Evolutionary conservation across 2,329 filamentous ascomycete genomes (phyloP).

Genomic region (Paraphaeosphaeria sporulosa): DNA sequence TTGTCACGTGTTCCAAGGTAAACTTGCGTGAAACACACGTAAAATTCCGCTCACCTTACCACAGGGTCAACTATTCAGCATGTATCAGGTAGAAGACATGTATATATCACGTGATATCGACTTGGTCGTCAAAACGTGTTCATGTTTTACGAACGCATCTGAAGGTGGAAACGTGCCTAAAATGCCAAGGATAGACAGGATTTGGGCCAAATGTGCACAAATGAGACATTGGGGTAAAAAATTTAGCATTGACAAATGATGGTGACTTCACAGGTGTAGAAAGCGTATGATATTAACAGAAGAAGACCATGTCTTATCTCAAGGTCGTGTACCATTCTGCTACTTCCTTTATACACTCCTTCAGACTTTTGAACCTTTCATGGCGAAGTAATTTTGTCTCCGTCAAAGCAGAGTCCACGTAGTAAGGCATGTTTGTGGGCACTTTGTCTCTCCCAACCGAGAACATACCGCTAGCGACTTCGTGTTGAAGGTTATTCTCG

Average conservation of each 20-base stretch:
- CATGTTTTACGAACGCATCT: too few relatives aligned
- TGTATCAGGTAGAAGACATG: too few relatives aligned
- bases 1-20: too few relatives aligned
- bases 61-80: too few relatives aligned
- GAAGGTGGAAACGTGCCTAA: too few relatives aligned
- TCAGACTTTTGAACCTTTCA: constrained; percentile 26
- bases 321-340: constrained; percentile 38
- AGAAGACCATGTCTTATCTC: not conserved
- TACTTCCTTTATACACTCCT: constrained; percentile 37
- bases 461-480: constrained; percentile 29
- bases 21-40: too few relatives aligned
- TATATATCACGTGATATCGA: too few relatives aligned
- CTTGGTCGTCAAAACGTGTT: too few relatives aligned
- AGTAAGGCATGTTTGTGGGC: constrained; percentile 43
- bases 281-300: not conserved
- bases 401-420: constrained; percentile 38
- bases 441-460: constrained; percentile 32
- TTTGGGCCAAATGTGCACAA: too few relatives aligned
- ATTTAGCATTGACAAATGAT: not conserved
- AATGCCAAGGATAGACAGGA: too few relatives aligned
- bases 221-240: too few relatives aligned
- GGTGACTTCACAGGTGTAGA: not conserved
- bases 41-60: too few relatives aligned
- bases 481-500: constrained; percentile 24
- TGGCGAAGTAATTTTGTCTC: constrained; percentile 33